Percentiles rank a stretch among this genome's conserved stretches.
phyloP scores from a whole-genome alignment of 306 rosid genomes.

The Vigna angularis region DNA sequence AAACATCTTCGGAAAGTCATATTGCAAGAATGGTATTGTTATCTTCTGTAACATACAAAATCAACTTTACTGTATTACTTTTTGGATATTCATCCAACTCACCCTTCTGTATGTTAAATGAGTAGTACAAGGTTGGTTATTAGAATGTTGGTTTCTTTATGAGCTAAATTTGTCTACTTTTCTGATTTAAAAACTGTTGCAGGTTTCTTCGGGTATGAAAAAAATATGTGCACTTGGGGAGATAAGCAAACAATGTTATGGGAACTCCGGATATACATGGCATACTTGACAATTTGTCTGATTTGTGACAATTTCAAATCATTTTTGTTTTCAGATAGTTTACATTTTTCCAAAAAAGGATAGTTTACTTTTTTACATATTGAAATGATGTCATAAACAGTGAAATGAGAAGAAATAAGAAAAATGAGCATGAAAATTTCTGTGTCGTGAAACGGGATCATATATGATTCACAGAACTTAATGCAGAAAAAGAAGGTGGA shows the following conservation, averaged over 20 bases:
- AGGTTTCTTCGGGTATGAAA: conserved; percentile 88
- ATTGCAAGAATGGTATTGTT: background rate
- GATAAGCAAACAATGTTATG: conserved; percentile 63
- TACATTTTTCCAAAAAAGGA: background rate
- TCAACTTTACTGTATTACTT: conserved; percentile 5
- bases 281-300: conserved; percentile 50
- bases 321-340: conserved; percentile 18
- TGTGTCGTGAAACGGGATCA: background rate
- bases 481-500: background rate
- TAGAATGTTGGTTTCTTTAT: background rate
- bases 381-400: background rate
- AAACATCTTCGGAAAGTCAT: background rate
- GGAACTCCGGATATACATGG: conserved; percentile 73
- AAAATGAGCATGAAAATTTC: background rate
- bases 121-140: conserved; percentile 18
- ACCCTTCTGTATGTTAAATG: background rate
- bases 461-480: background rate
- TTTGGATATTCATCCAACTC: conserved; percentile 10
- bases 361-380: background rate
- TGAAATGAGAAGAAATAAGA: background rate
- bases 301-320: conserved; percentile 51
- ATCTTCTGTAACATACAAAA: background rate
- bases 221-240: conserved; percentile 72
- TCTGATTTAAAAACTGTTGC: conserved; percentile 34
- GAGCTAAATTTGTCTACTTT: conserved; percentile 4